Base-by-base conservation (phyloP, 176 grass and related monocot genomes). In the Cocos nucifera region DNA sequence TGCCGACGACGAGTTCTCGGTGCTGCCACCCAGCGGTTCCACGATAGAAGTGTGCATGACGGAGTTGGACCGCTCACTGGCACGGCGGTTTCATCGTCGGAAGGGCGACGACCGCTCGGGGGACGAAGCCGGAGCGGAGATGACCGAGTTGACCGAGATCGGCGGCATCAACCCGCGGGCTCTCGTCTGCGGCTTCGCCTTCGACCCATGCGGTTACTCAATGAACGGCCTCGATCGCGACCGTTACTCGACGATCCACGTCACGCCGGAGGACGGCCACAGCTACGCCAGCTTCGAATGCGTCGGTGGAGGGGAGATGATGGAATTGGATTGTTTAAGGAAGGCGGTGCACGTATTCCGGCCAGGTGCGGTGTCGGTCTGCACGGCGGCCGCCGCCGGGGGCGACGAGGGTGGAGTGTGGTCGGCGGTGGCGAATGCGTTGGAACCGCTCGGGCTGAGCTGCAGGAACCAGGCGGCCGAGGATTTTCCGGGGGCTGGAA, bases 281-380 rank as follows among this genome's bases (percentile, higher is more conserved):
- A 73, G 79, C 68, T 81, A 81, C 60, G 78, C 72, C 71, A 81
- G 72, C 78, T 82, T 62, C 67, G 79, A 76, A 68, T 72, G 62
- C 35, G 50, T 14, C 17, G 73, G 68, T 32, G 54, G 7, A 63
- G 12, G 5, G n/a, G 35, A 63, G 18, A 19, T 16, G 35, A 21
- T 49, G 6, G 21, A 21, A 21, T 21, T 21, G 21, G 32, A 63
- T 15, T 49, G 12, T 22, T 12, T 64, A 52, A 5, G n/a, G 35
- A 51, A 5, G 1, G 78, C 59, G 24, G 53, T 70, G 29, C 20
- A 44, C 23, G 59, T 64, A 17, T 80, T 80, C 71, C 65, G 59
- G 14, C 78, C 78, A 6, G 16, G 26, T 30, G 24, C 4, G 0
- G 61, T 76, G 28, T 82, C 79, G 4, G 21, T 66, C 50, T 66